These are phyloP conservation scores for Mortierella hygrophila DNA, from an alignment of 192 early-diverging fungal genomes.

Conservation along the genomic window DNA sequence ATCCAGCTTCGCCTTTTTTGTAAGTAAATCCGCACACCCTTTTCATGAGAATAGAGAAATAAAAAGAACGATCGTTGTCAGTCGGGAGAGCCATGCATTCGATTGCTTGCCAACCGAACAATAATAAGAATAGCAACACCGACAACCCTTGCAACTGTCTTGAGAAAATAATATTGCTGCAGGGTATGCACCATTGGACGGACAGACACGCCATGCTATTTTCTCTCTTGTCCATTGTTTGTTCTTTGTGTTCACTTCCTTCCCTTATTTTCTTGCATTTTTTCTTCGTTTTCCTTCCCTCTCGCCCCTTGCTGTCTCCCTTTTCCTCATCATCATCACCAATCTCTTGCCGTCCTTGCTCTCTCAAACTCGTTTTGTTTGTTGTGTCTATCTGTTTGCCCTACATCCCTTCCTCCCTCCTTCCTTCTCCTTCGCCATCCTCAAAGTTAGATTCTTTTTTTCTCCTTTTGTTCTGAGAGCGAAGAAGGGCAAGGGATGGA, in stretches of 20 bases:
- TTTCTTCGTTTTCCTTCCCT: conserved; percentile 1
- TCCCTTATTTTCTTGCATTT: background rate
- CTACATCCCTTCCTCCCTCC: background rate
- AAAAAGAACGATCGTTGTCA: background rate
- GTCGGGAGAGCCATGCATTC: background rate
- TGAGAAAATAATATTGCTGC: background rate
- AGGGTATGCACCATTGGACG: background rate
- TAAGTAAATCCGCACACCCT: background rate
- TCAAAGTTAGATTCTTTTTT: no score
- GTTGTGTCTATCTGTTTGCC: background rate
- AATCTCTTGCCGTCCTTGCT: background rate
- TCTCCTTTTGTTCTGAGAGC: no score
- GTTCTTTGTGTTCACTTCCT: background rate
- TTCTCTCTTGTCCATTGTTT: background rate
- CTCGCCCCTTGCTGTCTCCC: background rate
- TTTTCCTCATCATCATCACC: background rate
- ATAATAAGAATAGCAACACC: background rate
- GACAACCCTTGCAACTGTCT: background rate
- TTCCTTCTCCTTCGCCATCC: background rate
- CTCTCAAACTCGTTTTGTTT: background rate
- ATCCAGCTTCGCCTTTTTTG: background rate
- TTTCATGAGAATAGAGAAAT: conserved; percentile 7
- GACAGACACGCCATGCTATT: no score
- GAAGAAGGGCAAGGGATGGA: background rate
- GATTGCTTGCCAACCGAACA: background rate